Base-by-base conservation (phyloP, 352 stramenopile genomes). In the Globisporangium spiculum region DNA sequence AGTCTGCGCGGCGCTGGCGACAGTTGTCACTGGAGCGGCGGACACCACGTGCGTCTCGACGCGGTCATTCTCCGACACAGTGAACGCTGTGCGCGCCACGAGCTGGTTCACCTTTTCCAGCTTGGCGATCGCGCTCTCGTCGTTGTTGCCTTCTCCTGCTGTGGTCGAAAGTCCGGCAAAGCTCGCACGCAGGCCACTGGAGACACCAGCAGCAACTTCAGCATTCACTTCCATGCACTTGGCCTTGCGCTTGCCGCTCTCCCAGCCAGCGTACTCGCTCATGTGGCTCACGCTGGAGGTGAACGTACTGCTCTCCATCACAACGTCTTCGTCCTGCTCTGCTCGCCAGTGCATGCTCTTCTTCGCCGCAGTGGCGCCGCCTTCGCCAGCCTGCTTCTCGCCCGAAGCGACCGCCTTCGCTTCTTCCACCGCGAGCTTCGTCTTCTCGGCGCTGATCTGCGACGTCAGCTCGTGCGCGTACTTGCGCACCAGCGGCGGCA, bases 401-500 rank as follows among this genome's bases (percentile, higher is more conserved):
- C 8, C 10, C 2, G 12, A 27, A 14, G 44, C 38, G 20, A 36
- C 67, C 8, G 57, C 55, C 38, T 80, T 80, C 0, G 70, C 60
- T 41, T 81, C 79, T 41, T 80, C 63, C 0, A 70, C 73, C 16
- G 72, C 67, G 36, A 85, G 66, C 62, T 81, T 82, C 3, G 68
- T 32, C 69, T 90, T 89, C 60, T 88, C 85, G 8, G 74, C 48
- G 18, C 73, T 65, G 46, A 96, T 89, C 66, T 94, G 77, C 20
- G 73, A 81, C 30, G 83, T 91, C 57, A 96, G 73, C 44, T 93
- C 77, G 41, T 88, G 81, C 1, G 83, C 84, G 52, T 93, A 80
- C 66, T 94, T 93, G 46, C 87, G 84, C 9, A 96, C 76, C 30
- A 94, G 82, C 63, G 84, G 61, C 0, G 88, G 88, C 41, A 96